Conservation (phyloP, 352 stramenopile genomes). For the Phytopythium kandeliae region DNA sequence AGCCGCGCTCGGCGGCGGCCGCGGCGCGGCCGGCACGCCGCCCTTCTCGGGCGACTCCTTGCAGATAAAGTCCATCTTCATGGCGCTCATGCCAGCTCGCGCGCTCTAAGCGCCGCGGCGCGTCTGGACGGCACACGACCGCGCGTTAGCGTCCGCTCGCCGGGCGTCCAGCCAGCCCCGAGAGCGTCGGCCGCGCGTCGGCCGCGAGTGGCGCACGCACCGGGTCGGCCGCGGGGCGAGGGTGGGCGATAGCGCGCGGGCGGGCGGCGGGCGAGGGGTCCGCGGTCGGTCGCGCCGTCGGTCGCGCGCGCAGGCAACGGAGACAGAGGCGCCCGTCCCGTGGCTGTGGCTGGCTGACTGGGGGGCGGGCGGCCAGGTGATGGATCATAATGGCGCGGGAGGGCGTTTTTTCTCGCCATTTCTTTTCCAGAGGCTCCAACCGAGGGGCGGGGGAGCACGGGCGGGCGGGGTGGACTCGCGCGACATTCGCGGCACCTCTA, state of each 20-base stretch:
- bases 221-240: too few relatives aligned
- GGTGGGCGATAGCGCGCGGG: too few relatives aligned
- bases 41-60: constrained; percentile 35
- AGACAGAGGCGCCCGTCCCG: not conserved
- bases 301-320: not conserved
- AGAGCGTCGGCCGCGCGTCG: too few relatives aligned
- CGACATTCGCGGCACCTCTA: constrained; percentile 1
- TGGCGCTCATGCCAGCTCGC: constrained; percentile 80
- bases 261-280: too few relatives aligned
- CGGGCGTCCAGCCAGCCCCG: too few relatives aligned
- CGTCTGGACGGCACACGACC: too few relatives aligned
- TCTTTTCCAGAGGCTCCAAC: constrained; percentile 1
- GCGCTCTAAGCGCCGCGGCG: too few relatives aligned
- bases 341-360: constrained; percentile 5
- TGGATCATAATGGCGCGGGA: constrained; percentile 6
- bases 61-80: constrained; percentile 84
- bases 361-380: constrained; percentile 4
- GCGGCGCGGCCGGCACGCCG: not conserved
- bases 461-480: not conserved
- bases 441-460: not conserved
- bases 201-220: too few relatives aligned
- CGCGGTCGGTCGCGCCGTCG: too few relatives aligned
- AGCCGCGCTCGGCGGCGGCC: constrained; percentile 8
- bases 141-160: too few relatives aligned
- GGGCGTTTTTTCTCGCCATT: constrained; percentile 9